phyloP scores from a whole-genome alignment of 2,329 filamentous ascomycete genomes.

The Bipolaris gigantea region DNA sequence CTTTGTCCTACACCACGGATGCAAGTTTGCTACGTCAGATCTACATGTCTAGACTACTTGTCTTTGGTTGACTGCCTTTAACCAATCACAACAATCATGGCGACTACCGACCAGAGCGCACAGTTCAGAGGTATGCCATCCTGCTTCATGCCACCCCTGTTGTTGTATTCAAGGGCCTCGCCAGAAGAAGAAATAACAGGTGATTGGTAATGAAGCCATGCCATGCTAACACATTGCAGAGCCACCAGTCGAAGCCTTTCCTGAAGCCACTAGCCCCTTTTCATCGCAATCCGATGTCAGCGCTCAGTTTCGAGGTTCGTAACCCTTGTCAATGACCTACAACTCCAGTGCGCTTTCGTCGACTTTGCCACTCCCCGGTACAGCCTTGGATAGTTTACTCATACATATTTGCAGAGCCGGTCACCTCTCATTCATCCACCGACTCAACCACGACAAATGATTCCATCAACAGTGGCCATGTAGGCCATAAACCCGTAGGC shows the following conservation, averaged over 20 bases:
- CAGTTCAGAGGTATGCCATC: conserved; percentile 14
- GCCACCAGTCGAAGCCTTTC: conserved; percentile 4
- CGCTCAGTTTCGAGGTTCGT: conserved; percentile 12
- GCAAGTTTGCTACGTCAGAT: neutral
- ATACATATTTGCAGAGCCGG: conserved; percentile 4
- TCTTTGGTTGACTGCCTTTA: neutral
- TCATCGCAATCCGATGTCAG: neutral
- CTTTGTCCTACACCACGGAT: neutral
- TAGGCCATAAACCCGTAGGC: conserved; percentile 1
- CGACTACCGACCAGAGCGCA: conserved; percentile 1
- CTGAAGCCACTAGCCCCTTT: conserved; percentile 1
- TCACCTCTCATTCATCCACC: neutral
- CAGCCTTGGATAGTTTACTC: neutral
- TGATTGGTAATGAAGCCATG: neutral
- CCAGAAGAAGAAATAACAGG: neutral
- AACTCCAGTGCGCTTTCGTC: neutral
- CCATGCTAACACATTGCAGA: conserved; percentile 1
- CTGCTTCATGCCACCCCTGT: neutral
- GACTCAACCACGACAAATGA: neutral
- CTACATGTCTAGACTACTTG: neutral
- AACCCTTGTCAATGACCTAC: neutral
- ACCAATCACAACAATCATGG: conserved; percentile 4
- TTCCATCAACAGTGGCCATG: neutral
- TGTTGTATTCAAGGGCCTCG: neutral
- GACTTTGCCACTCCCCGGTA: neutral